These are phyloP conservation scores for Pleurotus sapidus DNA, from an alignment of 768 basidiomycete species.

Conservation along the genomic window DNA sequence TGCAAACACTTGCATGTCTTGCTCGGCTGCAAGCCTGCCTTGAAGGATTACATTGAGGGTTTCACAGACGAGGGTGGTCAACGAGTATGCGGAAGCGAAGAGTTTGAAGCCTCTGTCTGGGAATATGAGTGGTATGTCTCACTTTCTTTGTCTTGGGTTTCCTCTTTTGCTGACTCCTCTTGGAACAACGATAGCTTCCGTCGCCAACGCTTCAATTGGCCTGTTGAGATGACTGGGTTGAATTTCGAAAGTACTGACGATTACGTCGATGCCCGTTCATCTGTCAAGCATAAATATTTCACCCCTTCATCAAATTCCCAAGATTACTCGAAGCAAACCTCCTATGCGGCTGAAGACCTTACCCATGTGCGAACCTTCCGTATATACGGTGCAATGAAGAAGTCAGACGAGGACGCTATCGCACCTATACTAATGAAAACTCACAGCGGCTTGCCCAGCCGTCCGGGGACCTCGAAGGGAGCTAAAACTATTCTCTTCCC, in stretches of 20 bases:
- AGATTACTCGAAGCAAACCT: constrained; percentile 1
- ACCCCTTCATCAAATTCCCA: constrained; percentile 18
- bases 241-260: constrained; percentile 14
- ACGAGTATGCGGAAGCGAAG: constrained; percentile 29
- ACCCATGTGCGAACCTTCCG: constrained; percentile 50
- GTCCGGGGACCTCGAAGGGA: not conserved
- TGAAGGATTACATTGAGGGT: constrained; percentile 44
- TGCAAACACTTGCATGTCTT: constrained; percentile 67
- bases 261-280: constrained; percentile 1
- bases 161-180: not conserved
- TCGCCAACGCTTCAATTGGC: constrained; percentile 69
- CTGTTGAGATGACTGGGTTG: constrained; percentile 39
- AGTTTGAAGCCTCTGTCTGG: constrained; percentile 43
- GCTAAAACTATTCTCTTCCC: too few relatives aligned
- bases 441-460: not conserved
- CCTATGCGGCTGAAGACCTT: constrained; percentile 32
- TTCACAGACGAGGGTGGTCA: constrained; percentile 35
- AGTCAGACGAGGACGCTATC: not conserved
- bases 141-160: constrained; percentile 6
- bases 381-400: constrained; percentile 50
- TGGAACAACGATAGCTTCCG: constrained; percentile 49
- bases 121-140: constrained; percentile 54
- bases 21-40: constrained; percentile 58
- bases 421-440: constrained; percentile 1
- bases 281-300: constrained; percentile 3